These are phyloP conservation scores for Spathaspora girioi DNA, from an alignment of 805 yeast genomes.

Conservation along the genomic window DNA sequence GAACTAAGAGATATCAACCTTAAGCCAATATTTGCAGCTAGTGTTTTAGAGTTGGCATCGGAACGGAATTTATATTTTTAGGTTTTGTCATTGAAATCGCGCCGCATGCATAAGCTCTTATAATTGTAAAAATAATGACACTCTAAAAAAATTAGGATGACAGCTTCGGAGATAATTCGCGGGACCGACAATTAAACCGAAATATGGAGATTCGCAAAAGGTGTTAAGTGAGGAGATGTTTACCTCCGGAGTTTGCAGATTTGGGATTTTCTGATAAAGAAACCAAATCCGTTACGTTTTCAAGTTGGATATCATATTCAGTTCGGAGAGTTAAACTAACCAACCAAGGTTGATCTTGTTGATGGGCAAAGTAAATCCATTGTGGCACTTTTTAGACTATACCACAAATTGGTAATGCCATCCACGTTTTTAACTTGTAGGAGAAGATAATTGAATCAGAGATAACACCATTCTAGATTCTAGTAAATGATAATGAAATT, in stretches of 20 bases:
- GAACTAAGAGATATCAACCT: not conserved
- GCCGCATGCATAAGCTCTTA: not conserved
- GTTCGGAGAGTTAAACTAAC: not conserved
- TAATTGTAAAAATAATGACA: not conserved
- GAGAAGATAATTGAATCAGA: no score
- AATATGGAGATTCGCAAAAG: not conserved
- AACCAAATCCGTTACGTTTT: not conserved
- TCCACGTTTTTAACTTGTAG: no score
- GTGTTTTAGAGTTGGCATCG: not conserved
- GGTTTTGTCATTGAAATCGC: not conserved
- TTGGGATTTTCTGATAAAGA: not conserved
- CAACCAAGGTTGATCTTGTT: no score
- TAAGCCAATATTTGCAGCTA: not conserved
- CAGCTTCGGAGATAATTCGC: not conserved
- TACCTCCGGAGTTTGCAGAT: not conserved
- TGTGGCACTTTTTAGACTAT: no score
- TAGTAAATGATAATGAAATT: not conserved
- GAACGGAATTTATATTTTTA: no score
- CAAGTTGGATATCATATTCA: not conserved
- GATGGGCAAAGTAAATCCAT: not conserved
- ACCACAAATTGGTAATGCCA: no score
- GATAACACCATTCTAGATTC: not conserved
- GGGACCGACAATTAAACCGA: not conserved
- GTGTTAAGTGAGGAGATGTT: not conserved
- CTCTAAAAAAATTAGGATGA: not conserved